These are phyloP conservation scores for Oxytropis ochrocephala DNA, from an alignment of 306 rosid genomes.

Conservation along the genomic window DNA sequence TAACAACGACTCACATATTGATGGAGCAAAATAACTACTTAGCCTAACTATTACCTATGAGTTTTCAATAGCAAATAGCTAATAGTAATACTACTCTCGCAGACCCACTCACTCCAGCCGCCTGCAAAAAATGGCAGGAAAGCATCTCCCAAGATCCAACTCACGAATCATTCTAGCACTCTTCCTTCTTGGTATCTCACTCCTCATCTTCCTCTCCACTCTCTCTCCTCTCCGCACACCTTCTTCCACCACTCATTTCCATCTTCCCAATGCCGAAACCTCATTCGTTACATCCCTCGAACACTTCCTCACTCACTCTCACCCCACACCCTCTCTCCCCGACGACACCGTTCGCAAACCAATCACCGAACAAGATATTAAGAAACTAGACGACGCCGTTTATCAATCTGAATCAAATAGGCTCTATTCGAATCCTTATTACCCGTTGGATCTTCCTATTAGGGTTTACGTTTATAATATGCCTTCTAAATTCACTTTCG, in stretches of 20 bases:
- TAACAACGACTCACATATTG: too few species aligned
- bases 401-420: slow-evolving; percentile 20
- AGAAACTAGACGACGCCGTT: slow-evolving; percentile 38
- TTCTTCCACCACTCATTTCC: background rate
- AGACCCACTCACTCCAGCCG: background rate
- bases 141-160: slow-evolving; percentile 48
- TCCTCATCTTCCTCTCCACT: slow-evolving; percentile 43
- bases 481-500: slow-evolving; percentile 79
- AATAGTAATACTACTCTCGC: background rate
- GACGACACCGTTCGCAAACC: slow-evolving; percentile 13
- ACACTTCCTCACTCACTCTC: slow-evolving; percentile 49
- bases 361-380: background rate
- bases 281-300: slow-evolving; percentile 71
- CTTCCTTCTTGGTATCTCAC: slow-evolving; percentile 35
- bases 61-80: too few species aligned
- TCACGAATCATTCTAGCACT: slow-evolving; percentile 37
- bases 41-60: too few species aligned
- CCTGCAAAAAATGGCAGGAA: slow-evolving; percentile 36
- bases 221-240: slow-evolving; percentile 29
- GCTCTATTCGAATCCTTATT: slow-evolving; percentile 45
- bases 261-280: slow-evolving; percentile 29
- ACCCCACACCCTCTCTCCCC: background rate
- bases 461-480: slow-evolving; percentile 81
- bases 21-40: too few species aligned
- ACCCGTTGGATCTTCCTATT: slow-evolving; percentile 42